Evolutionary conservation across 2,329 filamentous ascomycete genomes (phyloP), one percentile per base, ranked within the genome.

Genomic region (Exophiala phaeomuriformis): DNA sequence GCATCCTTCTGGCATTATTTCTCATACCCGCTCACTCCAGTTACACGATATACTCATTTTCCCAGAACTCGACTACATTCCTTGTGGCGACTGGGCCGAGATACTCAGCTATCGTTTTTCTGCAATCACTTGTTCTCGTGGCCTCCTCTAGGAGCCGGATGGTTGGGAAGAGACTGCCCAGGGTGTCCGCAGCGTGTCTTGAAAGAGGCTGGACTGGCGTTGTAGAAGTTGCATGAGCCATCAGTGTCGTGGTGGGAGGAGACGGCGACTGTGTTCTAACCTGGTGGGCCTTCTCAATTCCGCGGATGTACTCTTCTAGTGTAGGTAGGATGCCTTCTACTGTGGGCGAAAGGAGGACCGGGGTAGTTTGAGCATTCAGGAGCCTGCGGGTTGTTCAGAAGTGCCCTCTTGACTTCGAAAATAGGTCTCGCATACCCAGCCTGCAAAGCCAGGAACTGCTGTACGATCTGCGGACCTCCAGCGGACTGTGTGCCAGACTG

Each of bases 161-260:
- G 10, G 59, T 57, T 2, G 60, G 63, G 46, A 64, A 67, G 32
- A 69, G 49, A 53, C 68, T 65, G 44, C 62, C 67, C 37, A 72
- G 56, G 27, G 67, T 59, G 51, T 67, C 65, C 1, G 55, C 61
- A 10, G 68, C 62, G 7, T 68, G 64, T 40, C 65, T 59, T 1
- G 61, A 61, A 32, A 68, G 57, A 1, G 52, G 53, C n/a, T 59
- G 57, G 5, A 49, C 37, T 1, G 60, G 57, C 5, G 56, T 58
- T 5, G 58, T 56, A 10, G 31, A 37, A 28, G 61, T 65, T 9
- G 55, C 45, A 37, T 49, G 52, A 27, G 54, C 49, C 9, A 58
- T 50, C 45, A 59, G 41, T 8, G 50, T 35, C 4, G 64, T 66
- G 5, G 50, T 37, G 10, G 40, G 12, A 1, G 47, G 46, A 19